Evolutionary conservation across 2,329 filamentous ascomycete species (phyloP), one percentile per base, ranked within the genome.

Genomic region (Ceratocystis colombiana): DNA sequence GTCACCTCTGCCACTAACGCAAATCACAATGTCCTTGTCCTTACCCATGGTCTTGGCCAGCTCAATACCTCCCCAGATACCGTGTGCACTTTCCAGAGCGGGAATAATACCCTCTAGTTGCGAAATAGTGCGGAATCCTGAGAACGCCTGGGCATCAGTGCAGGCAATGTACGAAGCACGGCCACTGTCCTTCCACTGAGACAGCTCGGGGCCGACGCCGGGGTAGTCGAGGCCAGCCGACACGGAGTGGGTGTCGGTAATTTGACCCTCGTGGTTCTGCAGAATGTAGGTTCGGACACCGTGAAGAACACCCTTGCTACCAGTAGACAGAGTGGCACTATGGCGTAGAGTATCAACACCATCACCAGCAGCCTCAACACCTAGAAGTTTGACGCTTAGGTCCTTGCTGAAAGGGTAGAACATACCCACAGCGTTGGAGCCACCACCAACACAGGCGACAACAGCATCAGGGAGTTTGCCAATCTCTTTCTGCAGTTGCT

Each of bases 181-280:
- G 67, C 88, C 81, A 70, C 77, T 89, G 73, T 97, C 94, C 78
- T 99, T 99, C 94, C 94, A 99, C 70, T 82, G 84, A 44, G 88
- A 86, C 65, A 99, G 82, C 76, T 99, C 94, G 1, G 94, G 94
- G 0, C 94, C 94, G 33, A 99, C 94, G 74, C 93, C 94, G 0
- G 94, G 94, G 75, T 99, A 99, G 77, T 99, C 94, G 5, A 99
- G 85, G 69, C 94, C 94, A 2, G 94, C 94, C 25, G 93, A 97
- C 67, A 99, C 88, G 37, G 93, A 97, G 79, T 99, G 94, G 2
- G 94, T 99, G 72, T 97, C 91, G 68, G 82, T 82, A 73, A 99
- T 96, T 77, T 99, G 94, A 4, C 94, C 94, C 75, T 96, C 85
- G 74, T 88, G 81, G 77, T 96, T 87, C 78, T 99, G 94, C 20